These are phyloP conservation scores for Leishmania amazonensis DNA, from an alignment of 208 protist genomes.

Conservation along the genomic window DNA sequence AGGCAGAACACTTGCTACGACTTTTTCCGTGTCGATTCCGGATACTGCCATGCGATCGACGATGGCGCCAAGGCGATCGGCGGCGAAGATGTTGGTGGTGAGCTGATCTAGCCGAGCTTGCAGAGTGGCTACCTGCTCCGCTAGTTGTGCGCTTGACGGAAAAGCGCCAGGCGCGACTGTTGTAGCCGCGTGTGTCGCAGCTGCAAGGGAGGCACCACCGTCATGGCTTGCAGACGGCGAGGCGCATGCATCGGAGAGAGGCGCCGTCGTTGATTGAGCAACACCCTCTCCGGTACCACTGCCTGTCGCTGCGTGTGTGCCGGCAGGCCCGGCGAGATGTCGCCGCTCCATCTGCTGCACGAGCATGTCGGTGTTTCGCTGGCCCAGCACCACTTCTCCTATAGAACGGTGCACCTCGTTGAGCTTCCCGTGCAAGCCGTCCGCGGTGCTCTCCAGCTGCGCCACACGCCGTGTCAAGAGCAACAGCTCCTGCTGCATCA, in stretches of 20 bases:
- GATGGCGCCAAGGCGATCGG: conserved; percentile 29
- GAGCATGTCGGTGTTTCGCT: conserved; percentile 65
- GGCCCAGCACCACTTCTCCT: conserved; percentile 56
- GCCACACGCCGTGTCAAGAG: conserved; percentile 55
- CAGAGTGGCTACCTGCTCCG: conserved; percentile 34
- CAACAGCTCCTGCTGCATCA: conserved; percentile 47
- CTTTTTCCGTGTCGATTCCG: neutral
- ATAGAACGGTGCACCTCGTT: conserved; percentile 41
- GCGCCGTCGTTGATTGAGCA: neutral
- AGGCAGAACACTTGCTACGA: neutral
- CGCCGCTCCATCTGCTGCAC: conserved; percentile 69
- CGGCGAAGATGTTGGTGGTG: conserved; percentile 36
- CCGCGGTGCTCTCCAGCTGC: conserved; percentile 42
- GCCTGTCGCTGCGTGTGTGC: conserved; percentile 1
- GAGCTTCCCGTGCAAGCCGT: conserved; percentile 37
- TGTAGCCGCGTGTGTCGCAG: neutral
- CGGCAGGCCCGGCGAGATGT: conserved; percentile 18
- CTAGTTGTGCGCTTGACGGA: conserved; percentile 13
- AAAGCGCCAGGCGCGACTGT: neutral
- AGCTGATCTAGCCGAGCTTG: conserved; percentile 45
- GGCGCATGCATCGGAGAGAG: neutral
- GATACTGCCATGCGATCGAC: neutral
- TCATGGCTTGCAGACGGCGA: neutral
- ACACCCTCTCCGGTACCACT: neutral
- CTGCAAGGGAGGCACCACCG: neutral